Evolutionary conservation across 116 monocot genomes (phyloP).

Genomic region (Papilionanthe hybrid): DNA sequence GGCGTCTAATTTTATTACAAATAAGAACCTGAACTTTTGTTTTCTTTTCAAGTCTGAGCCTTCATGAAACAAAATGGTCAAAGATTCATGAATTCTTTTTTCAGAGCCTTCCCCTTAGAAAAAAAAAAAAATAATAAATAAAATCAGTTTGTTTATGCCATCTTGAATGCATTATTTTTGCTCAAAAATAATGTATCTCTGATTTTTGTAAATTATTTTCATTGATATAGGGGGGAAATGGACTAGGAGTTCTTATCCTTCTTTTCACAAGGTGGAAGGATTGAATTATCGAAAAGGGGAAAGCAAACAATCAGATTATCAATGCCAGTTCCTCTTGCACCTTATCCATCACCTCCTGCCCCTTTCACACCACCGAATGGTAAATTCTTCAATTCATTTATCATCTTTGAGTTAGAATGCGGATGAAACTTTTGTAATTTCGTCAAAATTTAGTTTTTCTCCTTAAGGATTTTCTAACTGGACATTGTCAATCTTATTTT

Average conservation of each 20-base stretch:
- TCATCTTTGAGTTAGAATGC: neutral
- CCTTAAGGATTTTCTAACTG: neutral
- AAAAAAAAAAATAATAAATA: too few species aligned
- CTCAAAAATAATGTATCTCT: neutral
- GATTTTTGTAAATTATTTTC: neutral
- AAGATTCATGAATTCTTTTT: neutral
- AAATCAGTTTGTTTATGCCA: too few species aligned
- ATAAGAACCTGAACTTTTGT: neutral
- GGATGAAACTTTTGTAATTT: neutral
- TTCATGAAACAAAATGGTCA: neutral
- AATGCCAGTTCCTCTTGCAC: conserved; percentile 51
- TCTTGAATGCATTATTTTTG: neutral
- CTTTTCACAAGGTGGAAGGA: neutral
- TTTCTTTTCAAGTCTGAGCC: neutral
- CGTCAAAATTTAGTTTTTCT: neutral
- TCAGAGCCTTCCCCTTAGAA: too few species aligned
- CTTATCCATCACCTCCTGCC: conserved; percentile 33
- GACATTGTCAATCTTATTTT: too few species aligned
- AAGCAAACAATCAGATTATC: conserved; percentile 6
- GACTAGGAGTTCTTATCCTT: neutral
- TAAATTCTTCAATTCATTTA: conserved; percentile 4
- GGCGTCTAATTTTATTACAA: neutral
- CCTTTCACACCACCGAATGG: conserved; percentile 35
- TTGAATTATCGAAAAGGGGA: neutral
- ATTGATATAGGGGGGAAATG: neutral